These are phyloP conservation scores for Pseudotsuga menziesii DNA, from an alignment of 75 land plant species.

Conservation along the genomic window DNA sequence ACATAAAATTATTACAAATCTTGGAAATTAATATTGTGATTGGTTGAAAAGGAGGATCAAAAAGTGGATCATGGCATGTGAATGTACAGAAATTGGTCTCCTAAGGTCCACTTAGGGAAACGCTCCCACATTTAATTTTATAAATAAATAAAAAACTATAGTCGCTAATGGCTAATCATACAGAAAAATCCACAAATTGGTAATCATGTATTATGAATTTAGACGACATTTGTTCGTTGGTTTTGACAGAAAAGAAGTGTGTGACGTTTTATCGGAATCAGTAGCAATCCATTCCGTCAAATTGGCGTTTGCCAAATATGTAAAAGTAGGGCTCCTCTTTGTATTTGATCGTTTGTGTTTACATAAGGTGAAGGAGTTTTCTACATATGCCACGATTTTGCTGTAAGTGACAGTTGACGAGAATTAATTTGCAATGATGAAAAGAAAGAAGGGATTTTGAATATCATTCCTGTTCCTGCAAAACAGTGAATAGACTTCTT, in stretches of 20 bases:
- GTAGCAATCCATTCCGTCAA: neutral
- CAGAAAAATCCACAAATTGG: too few species aligned
- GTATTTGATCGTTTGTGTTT: neutral
- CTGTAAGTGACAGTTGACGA: conserved; percentile 1
- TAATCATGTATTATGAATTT: too few species aligned
- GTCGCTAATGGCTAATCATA: too few species aligned
- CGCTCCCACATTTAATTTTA: neutral
- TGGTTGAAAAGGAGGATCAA: conserved; percentile 8
- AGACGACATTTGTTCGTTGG: too few species aligned
- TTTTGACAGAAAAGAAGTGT: neutral
- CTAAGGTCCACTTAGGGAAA: neutral
- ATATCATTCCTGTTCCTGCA: neutral
- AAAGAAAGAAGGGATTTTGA: neutral
- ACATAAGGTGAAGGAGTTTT: too few species aligned
- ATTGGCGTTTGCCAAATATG: neutral
- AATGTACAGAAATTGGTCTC: conserved; percentile 8
- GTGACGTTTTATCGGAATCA: neutral
- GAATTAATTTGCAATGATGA: conserved; percentile 2
- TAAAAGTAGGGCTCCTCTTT: neutral
- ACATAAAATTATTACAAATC: neutral
- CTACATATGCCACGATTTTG: too few species aligned
- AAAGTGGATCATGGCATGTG: conserved; percentile 8
- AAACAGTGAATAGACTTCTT: conserved; percentile 5
- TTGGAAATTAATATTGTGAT: neutral
- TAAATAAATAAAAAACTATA: too few species aligned